Conservation (phyloP, 1,139 yeast genomes). For the Petasospora fabianii region DNA sequence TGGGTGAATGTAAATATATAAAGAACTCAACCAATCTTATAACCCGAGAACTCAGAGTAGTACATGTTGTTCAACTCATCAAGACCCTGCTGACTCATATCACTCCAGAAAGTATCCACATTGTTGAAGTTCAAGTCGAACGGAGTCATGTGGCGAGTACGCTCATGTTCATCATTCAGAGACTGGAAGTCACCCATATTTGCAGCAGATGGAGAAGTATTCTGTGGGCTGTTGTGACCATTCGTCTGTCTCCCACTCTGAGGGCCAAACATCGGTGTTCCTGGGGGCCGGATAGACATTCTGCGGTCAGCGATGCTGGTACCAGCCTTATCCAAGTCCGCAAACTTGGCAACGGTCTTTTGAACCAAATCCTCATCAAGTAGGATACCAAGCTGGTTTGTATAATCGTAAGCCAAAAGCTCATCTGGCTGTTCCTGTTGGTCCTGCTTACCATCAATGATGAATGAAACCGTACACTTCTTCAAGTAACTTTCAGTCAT, state of each 20-base stretch:
- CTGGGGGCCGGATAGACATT: conserved; percentile 7
- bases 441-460: conserved; percentile 20
- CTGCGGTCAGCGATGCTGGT: conserved; percentile 5
- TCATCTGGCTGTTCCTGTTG: conserved; percentile 8
- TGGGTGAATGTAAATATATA: too few species aligned
- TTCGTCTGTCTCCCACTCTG: conserved; percentile 1
- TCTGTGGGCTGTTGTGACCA: conserved; percentile 1
- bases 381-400: conserved; percentile 22
- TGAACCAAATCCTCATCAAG: conserved; percentile 15
- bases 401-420: conserved; percentile 13
- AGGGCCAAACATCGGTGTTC: conserved; percentile 10
- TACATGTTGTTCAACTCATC: conserved; percentile 27
- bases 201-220: neutral
- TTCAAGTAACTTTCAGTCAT: conserved; percentile 29
- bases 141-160: conserved; percentile 16
- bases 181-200: too few species aligned
- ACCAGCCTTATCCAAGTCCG: conserved; percentile 12
- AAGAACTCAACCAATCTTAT: conserved; percentile 19
- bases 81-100: conserved; percentile 26
- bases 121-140: conserved; percentile 20
- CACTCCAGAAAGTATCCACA: conserved; percentile 25
- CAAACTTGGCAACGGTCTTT: conserved; percentile 15
- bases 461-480: conserved; percentile 28
- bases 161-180: conserved; percentile 3
- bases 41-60: conserved; percentile 27